A percentile compares a stretch with the other conserved stretches of the same genome.
phyloP scores from a whole-genome alignment of 495 filamentous ascomycete species.

The Penicillium alfredii region DNA sequence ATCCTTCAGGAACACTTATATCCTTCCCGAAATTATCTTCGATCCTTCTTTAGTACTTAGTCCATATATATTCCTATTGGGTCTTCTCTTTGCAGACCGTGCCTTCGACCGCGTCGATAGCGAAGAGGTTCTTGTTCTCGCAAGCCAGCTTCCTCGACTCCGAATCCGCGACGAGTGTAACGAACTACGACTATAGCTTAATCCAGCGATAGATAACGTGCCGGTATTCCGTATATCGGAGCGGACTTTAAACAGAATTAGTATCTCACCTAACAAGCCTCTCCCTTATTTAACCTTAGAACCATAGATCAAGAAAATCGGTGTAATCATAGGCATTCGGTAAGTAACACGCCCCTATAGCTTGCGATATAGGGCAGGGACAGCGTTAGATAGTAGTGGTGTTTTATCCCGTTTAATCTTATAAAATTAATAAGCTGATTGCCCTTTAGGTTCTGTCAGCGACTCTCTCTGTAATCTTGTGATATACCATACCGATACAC shows the following conservation, averaged over 20 bases:
- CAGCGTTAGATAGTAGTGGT: slow-evolving; percentile 33
- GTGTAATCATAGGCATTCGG: slow-evolving; percentile 27
- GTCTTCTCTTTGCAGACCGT: slow-evolving; percentile 30
- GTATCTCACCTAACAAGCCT: slow-evolving; percentile 27
- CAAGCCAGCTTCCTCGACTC: slow-evolving; percentile 21
- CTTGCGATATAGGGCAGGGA: slow-evolving; percentile 32
- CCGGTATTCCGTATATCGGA: slow-evolving; percentile 22
- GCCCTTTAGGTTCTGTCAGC: slow-evolving; percentile 23
- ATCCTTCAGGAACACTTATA: slow-evolving; percentile 28
- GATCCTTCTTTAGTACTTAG: slow-evolving; percentile 30
- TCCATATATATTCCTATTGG: slow-evolving; percentile 30
- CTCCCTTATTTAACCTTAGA: slow-evolving; percentile 28
- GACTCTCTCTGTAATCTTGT: slow-evolving; percentile 31
- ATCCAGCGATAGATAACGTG: slow-evolving; percentile 15
- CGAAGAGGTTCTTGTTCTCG: slow-evolving; percentile 26
- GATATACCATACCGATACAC: slow-evolving; percentile 27
- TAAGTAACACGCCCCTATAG: slow-evolving; percentile 29
- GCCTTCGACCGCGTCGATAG: slow-evolving; percentile 22
- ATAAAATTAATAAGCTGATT: slow-evolving; percentile 8
- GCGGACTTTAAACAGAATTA: slow-evolving; percentile 23
- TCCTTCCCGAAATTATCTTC: slow-evolving; percentile 34
- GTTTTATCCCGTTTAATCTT: slow-evolving; percentile 7
- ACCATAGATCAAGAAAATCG: slow-evolving; percentile 26
- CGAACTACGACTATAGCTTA: slow-evolving; percentile 21
- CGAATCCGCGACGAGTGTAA: slow-evolving; percentile 22